phyloP scores from a whole-genome alignment of 2,329 filamentous ascomycete genomes.

The Aspergillus hortae region DNA sequence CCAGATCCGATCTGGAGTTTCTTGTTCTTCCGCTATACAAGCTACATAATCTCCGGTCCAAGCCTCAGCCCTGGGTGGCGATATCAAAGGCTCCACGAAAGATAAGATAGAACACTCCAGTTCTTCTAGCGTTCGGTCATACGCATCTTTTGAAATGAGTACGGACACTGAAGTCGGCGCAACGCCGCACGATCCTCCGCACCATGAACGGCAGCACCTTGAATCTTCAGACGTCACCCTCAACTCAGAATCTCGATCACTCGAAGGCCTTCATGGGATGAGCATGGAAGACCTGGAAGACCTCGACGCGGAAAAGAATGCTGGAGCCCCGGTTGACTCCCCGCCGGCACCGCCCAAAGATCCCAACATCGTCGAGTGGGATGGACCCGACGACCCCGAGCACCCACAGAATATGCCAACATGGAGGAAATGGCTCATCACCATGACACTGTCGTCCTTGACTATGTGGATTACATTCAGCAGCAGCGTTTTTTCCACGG shows the following conservation, averaged over 20 bases:
- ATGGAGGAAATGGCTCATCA: conserved; percentile 42
- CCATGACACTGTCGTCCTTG: conserved; percentile 22
- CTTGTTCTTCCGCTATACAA: not conserved
- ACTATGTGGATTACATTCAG: conserved; percentile 48
- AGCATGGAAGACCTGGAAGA: not conserved
- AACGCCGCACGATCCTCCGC: conserved; percentile 3
- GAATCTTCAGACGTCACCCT: conserved; percentile 13
- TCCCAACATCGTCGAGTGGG: conserved; percentile 30
- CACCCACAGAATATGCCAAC: conserved; percentile 29
- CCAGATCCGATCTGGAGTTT: not conserved
- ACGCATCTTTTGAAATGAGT: conserved; percentile 2
- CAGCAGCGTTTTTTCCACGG: conserved; percentile 45
- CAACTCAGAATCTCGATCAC: conserved; percentile 7
- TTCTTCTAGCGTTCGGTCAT: not conserved
- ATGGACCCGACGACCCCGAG: conserved; percentile 31
- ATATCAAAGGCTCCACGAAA: too few relatives aligned
- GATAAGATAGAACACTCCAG: too few relatives aligned
- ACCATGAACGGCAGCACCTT: conserved; percentile 1
- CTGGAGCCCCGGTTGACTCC: conserved; percentile 4
- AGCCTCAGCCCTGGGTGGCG: not conserved
- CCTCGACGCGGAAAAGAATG: conserved; percentile 10
- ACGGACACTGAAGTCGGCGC: conserved; percentile 1
- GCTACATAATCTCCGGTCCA: not conserved
- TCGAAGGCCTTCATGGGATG: conserved; percentile 8
- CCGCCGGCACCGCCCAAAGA: conserved; percentile 16